Evolutionary conservation across 495 filamentous ascomycete species (phyloP).

Genomic region (Podospora pseudoanserina): DNA sequence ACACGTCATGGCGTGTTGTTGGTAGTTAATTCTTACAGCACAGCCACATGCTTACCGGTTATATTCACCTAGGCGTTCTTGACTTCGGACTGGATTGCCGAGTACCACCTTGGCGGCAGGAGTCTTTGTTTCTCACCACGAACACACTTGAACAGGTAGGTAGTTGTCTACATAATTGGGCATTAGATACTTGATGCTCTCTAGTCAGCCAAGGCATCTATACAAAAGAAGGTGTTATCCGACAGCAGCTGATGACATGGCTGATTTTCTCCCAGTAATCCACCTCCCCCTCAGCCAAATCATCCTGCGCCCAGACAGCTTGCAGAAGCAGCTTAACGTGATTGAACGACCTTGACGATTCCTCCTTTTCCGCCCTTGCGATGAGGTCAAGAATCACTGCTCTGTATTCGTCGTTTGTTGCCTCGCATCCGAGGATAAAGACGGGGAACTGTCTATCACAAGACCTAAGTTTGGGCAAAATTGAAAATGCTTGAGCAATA

Average conservation of each 20-base stretch:
- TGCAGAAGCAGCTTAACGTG: constrained; percentile 29
- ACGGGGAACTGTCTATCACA: constrained; percentile 37
- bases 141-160: no score
- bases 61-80: not conserved
- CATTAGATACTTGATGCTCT: no score
- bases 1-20: not conserved
- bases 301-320: constrained; percentile 38
- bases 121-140: not conserved
- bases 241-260: constrained; percentile 28
- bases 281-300: constrained; percentile 33
- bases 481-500: not conserved
- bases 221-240: constrained; percentile 32
- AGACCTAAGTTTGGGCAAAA: not conserved
- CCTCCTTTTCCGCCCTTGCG: constrained; percentile 26
- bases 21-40: not conserved
- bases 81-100: not conserved
- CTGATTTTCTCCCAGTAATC: constrained; percentile 33
- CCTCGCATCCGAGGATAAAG: constrained; percentile 41
- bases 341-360: constrained; percentile 27
- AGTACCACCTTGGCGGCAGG: not conserved
- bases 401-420: constrained; percentile 34
- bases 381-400: constrained; percentile 33
- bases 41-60: not conserved
- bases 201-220: not conserved
- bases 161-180: no score